Evolutionary conservation across 2,329 filamentous ascomycete genomes (phyloP).

Genomic region (Mycosphaerella sp.): DNA sequence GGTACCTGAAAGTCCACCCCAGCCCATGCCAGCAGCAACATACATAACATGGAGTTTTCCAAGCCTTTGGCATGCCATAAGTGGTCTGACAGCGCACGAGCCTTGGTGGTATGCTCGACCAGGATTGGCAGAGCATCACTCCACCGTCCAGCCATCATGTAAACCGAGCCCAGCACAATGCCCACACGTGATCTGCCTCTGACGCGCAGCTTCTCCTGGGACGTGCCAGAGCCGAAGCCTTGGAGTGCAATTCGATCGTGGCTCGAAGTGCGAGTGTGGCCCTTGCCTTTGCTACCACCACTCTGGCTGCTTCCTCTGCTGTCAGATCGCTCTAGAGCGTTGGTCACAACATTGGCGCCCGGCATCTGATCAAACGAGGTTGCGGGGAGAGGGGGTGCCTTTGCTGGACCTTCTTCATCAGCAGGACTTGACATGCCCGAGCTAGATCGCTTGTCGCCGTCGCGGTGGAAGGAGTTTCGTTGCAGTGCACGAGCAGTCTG

Average conservation of each 20-base stretch:
- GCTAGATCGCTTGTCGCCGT: slow-evolving; percentile 21
- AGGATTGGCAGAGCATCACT: slow-evolving; percentile 79
- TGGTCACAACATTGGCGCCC: slow-evolving; percentile 38
- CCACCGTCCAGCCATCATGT: slow-evolving; percentile 86
- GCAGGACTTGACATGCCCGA: slow-evolving; percentile 27
- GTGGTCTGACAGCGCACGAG: slow-evolving; percentile 78
- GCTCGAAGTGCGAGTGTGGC: slow-evolving; percentile 31
- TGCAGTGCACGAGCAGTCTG: slow-evolving; percentile 37
- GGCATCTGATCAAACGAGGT: slow-evolving; percentile 52
- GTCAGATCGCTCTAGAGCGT: slow-evolving; percentile 36
- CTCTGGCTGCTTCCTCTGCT: slow-evolving; percentile 26
- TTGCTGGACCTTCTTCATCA: slow-evolving; percentile 23
- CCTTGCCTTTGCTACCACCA: slow-evolving; percentile 16
- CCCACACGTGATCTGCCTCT: slow-evolving; percentile 74
- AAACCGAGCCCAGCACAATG: slow-evolving; percentile 76
- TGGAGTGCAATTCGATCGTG: slow-evolving; percentile 56
- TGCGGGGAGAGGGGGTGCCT: slow-evolving; percentile 37
- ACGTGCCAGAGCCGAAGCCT: slow-evolving; percentile 59
- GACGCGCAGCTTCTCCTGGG: slow-evolving; percentile 55
- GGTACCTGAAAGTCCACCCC: slow-evolving; percentile 72
- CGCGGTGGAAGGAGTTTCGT: slow-evolving; percentile 31
- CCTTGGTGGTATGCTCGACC: slow-evolving; percentile 68
- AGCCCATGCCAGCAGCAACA: slow-evolving; percentile 78
- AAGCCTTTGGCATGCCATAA: slow-evolving; percentile 97
- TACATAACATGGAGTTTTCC: slow-evolving; percentile 75